Percentiles rank a stretch among this genome's conserved stretches.
Evolutionary conservation across 2,329 filamentous ascomycete genomes (phyloP).

Genomic region (Venturia oleaginea): DNA sequence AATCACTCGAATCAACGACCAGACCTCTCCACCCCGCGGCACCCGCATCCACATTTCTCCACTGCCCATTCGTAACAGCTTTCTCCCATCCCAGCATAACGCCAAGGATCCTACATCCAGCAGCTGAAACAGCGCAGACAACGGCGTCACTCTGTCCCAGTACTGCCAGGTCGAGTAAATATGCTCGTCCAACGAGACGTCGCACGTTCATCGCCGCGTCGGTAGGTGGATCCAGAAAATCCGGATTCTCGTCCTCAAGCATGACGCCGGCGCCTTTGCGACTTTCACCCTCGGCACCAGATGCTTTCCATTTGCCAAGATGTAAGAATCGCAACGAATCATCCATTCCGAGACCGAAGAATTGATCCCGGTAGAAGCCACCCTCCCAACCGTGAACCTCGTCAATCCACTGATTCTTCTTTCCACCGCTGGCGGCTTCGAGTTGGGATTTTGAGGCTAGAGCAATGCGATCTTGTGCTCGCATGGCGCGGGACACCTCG

Average conservation of each 20-base stretch:
- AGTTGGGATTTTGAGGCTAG: conserved; percentile 57
- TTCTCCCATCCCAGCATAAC: conserved; percentile 84
- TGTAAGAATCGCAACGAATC: background rate
- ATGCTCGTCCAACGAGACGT: conserved; percentile 68
- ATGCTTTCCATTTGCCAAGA: conserved; percentile 9
- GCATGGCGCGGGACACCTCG: conserved; percentile 48
- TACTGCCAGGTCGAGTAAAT: conserved; percentile 71
- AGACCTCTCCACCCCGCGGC: conserved; percentile 48
- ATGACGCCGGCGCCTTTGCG: conserved; percentile 21
- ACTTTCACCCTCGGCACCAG: conserved; percentile 32
- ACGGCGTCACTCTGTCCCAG: conserved; percentile 60
- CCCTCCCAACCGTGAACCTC: conserved; percentile 80
- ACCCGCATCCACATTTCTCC: conserved; percentile 72
- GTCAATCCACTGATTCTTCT: conserved; percentile 54
- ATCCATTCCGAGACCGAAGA: conserved; percentile 61
- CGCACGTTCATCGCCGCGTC: conserved; percentile 52
- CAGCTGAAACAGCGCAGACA: conserved; percentile 66
- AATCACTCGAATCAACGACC: conserved; percentile 13
- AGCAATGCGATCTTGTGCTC: conserved; percentile 68
- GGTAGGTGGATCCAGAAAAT: background rate
- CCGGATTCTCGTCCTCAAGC: conserved; percentile 12
- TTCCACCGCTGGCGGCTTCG: conserved; percentile 27
- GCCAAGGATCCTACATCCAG: conserved; percentile 59
- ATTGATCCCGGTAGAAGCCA: conserved; percentile 73
- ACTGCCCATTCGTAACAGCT: conserved; percentile 50